Base-by-base conservation (phyloP, 1,139 yeast genomes). In the Scheffersomyces parashehatae region DNA sequence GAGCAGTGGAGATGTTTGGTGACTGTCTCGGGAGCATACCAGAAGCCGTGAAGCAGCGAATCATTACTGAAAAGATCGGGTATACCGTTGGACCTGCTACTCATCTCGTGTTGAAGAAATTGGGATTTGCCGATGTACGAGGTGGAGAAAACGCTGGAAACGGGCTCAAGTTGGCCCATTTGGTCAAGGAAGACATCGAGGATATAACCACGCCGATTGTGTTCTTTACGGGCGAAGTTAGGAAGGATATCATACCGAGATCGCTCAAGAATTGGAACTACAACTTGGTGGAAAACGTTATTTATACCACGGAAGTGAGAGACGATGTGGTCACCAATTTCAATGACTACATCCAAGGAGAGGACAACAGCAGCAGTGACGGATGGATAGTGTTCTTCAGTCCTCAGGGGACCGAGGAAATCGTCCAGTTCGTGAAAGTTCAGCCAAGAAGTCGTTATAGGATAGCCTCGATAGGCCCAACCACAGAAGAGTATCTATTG, bases 11-110 rank as follows among this genome's bases (percentile, higher is more conserved):
- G 55, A 85, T 91, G 29, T 65, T 86, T 12, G 73, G 74, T 40
- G 73, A 70, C 39, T 79, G 79, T 37, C 63, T 79, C 33, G 36
- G 65, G 3, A 32, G 38, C 40, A 51, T 55, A 7, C 52, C 55
- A n/a, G 48, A 43, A 3, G 49, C 32, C 3, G 39, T 52, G n/a
- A 53, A 60, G 14, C 47, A 54, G 0, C 41, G 34, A 4, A 67
- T 81, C 3, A 64, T 77, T 10, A n/a, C 35, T 11, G 42, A 53
- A 1, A 82, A 81, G 53, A 77, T 83, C 0, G 85, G 85, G 0
- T 93, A 84, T 56, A 89, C 97, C 0, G 97, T 93, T 5, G 98
- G 98, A 0, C 97, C 97, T 0, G 93, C 97, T 0, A 91, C 98
- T 0, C 77, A 75, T 20, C 69, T 70, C 15, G 81, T 85, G n/a